phyloP scores from a whole-genome alignment of 495 filamentous ascomycete species.

The Polyplosphaeria fusca region DNA sequence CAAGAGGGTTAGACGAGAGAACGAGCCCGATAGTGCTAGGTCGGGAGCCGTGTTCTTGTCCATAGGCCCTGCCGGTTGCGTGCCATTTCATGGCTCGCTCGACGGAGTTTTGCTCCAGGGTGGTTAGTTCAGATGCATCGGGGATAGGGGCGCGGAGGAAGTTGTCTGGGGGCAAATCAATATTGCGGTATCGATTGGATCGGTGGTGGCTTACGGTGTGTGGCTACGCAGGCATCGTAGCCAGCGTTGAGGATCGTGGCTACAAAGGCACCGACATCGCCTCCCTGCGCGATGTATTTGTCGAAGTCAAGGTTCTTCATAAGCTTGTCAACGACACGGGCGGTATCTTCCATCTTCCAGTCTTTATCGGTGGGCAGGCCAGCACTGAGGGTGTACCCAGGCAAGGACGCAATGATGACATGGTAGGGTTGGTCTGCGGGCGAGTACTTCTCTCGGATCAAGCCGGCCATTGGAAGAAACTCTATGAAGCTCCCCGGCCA shows the following conservation, averaged over 20 bases:
- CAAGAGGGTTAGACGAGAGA: slow-evolving; percentile 56
- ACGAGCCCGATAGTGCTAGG: slow-evolving; percentile 62
- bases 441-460: slow-evolving; percentile 52
- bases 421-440: slow-evolving; percentile 60
- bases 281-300: slow-evolving; percentile 62
- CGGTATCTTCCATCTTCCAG: slow-evolving; percentile 44
- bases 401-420: slow-evolving; percentile 62
- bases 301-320: slow-evolving; percentile 60
- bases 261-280: slow-evolving; percentile 60
- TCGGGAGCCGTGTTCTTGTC: slow-evolving; percentile 55
- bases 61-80: slow-evolving; percentile 51
- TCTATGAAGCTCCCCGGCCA: slow-evolving; percentile 58
- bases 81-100: slow-evolving; percentile 41
- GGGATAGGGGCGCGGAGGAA: slow-evolving; percentile 1
- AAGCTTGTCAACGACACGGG: slow-evolving; percentile 53
- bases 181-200: background rate
- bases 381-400: slow-evolving; percentile 61
- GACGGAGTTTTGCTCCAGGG: slow-evolving; percentile 21
- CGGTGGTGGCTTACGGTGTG: slow-evolving; percentile 38
- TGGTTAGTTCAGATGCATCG: slow-evolving; percentile 4
- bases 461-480: slow-evolving; percentile 47
- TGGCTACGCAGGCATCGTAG: slow-evolving; percentile 43
- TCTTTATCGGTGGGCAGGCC: slow-evolving; percentile 50
- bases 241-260: slow-evolving; percentile 45
- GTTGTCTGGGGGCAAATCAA: slow-evolving; percentile 13